Percentiles rank a stretch among this genome's conserved stretches.
Evolutionary conservation across 805 yeast genomes (phyloP).

Genomic region (Kuraishia molischiana): DNA sequence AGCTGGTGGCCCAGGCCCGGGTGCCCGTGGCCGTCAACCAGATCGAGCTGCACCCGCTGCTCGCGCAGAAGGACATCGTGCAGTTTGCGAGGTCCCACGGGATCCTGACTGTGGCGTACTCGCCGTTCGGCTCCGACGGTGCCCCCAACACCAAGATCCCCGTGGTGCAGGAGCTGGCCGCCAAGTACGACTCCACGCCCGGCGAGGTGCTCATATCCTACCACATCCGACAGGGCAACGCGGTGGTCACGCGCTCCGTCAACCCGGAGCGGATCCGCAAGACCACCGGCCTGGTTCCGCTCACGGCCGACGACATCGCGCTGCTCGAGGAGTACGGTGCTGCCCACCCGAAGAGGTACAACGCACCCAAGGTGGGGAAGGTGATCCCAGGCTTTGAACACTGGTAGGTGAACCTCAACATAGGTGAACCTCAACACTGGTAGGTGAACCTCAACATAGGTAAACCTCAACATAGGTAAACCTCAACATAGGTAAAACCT

Average conservation of each 20-base stretch:
- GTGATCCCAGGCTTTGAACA: conserved; percentile 16
- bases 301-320: conserved; percentile 26
- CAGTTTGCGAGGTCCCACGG: conserved; percentile 25
- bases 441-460: too few relatives aligned
- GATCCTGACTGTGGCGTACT: conserved; percentile 40
- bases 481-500: too few relatives aligned
- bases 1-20: conserved; percentile 29
- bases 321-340: conserved; percentile 19
- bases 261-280: conserved; percentile 51
- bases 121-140: conserved; percentile 57
- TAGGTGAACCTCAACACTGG: too few relatives aligned
- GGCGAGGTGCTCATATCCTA: conserved; percentile 56
- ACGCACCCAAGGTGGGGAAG: neutral
- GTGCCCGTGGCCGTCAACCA: conserved; percentile 48
- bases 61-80: conserved; percentile 27
- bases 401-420: too few relatives aligned
- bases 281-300: conserved; percentile 22
- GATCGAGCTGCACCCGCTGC: conserved; percentile 39
- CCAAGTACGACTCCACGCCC: conserved; percentile 40
- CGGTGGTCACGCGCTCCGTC: conserved; percentile 63
- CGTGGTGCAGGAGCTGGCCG: conserved; percentile 39
- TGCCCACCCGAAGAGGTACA: neutral
- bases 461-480: too few relatives aligned
- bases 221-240: conserved; percentile 52
- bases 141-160: conserved; percentile 53